These are phyloP conservation scores for Leccinellum albellum DNA, from an alignment of 768 basidiomycete genomes.

Conservation along the genomic window DNA sequence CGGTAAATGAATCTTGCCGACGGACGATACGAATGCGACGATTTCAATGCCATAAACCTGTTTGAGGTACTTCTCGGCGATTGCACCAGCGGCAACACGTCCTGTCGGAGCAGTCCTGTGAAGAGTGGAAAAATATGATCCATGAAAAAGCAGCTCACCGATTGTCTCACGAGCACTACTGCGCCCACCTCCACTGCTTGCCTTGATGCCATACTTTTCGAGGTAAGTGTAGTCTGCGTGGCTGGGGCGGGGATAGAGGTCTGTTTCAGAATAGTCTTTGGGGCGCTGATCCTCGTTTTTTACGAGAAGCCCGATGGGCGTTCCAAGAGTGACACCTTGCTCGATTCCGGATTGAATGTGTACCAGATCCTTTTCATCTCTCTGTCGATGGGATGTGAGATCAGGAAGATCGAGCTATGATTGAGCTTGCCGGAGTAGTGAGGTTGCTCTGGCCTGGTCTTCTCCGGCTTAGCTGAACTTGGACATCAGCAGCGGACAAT, in stretches of 20 bases:
- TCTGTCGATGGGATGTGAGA: slow-evolving; percentile 42
- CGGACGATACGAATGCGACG: slow-evolving; percentile 94
- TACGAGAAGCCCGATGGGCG: slow-evolving; percentile 94
- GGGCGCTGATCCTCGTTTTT: slow-evolving; percentile 98
- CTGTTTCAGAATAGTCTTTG: slow-evolving; percentile 97
- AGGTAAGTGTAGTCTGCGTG: slow-evolving; percentile 99
- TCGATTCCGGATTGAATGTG: slow-evolving; percentile 92
- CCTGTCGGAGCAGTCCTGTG: slow-evolving; percentile 40
- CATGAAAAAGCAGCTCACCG: slow-evolving; percentile 43
- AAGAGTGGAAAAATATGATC: slow-evolving; percentile 1
- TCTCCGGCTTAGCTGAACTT: slow-evolving; percentile 84
- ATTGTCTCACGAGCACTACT: slow-evolving; percentile 96
- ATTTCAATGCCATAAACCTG: slow-evolving; percentile 87
- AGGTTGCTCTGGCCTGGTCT: slow-evolving; percentile 95
- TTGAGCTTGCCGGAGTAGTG: slow-evolving; percentile 79
- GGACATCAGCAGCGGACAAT: slow-evolving; percentile 79
- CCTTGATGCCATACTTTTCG: slow-evolving; percentile 96
- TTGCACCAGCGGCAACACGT: slow-evolving; percentile 96
- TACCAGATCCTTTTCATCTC: slow-evolving; percentile 94
- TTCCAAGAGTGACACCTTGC: slow-evolving; percentile 92
- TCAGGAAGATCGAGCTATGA: not conserved
- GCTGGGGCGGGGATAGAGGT: slow-evolving; percentile 93
- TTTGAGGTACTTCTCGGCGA: slow-evolving; percentile 94
- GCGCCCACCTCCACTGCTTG: slow-evolving; percentile 92
- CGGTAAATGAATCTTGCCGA: slow-evolving; percentile 88